phyloP scores from a whole-genome alignment of 148 eudicot species.

The Cornus florida region DNA sequence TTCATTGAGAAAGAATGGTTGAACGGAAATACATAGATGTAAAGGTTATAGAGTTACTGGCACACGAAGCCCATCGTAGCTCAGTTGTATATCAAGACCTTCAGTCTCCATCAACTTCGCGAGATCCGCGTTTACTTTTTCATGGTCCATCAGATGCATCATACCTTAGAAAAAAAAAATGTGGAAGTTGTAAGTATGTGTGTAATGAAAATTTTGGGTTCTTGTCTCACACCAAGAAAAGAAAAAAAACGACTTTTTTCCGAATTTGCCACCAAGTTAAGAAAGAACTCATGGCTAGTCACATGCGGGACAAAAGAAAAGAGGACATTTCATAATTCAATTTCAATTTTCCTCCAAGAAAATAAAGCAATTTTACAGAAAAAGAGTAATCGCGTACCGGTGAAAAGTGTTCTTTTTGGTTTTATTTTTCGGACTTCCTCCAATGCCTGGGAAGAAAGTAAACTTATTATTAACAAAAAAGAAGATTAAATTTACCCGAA shows the following conservation, averaged over 20 bases:
- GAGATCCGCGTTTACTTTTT: conserved; percentile 59
- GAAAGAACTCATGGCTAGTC: too few relatives aligned
- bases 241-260: neutral
- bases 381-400: conserved; percentile 54
- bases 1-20: conserved; percentile 4
- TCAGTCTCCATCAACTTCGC: conserved; percentile 63
- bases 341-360: conserved; percentile 3
- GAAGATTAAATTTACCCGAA: neutral
- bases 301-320: neutral
- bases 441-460: conserved; percentile 56
- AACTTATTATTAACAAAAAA: neutral
- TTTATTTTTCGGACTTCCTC: conserved; percentile 92
- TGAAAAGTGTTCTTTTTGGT: conserved; percentile 89
- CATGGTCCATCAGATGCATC: conserved; percentile 99
- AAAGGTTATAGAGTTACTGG: conserved; percentile 56
- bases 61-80: conserved; percentile 90
- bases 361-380: neutral
- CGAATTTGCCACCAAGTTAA: too few relatives aligned
- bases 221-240: neutral
- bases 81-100: conserved; percentile 80
- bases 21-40: neutral
- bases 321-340: neutral
- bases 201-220: too few relatives aligned
- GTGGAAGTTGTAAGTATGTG: too few relatives aligned
- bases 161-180: conserved; percentile 52